phyloP scores from a whole-genome alignment of 1,139 yeast species.

The Yamadazyma atmosphaerica region DNA sequence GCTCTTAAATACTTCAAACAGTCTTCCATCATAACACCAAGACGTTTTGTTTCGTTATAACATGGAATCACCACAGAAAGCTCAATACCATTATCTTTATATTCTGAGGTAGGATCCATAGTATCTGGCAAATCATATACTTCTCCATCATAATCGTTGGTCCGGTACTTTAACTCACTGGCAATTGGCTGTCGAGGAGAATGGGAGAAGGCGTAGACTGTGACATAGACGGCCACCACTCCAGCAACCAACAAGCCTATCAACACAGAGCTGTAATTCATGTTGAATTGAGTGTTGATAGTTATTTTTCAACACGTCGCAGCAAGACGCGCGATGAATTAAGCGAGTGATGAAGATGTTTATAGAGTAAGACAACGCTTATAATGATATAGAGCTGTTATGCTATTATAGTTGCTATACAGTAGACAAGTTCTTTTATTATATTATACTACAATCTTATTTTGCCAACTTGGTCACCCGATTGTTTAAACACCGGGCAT shows the following conservation, averaged over 20 bases:
- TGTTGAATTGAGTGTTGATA: background rate
- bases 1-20: conserved; percentile 56
- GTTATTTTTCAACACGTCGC: conserved; percentile 1
- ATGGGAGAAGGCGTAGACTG: conserved; percentile 56
- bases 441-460: too few relatives aligned
- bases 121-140: conserved; percentile 30
- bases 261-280: background rate
- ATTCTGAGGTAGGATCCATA: conserved; percentile 29
- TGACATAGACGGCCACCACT: conserved; percentile 31
- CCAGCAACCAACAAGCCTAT: background rate
- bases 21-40: conserved; percentile 77
- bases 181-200: conserved; percentile 57
- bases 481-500: conserved; percentile 56
- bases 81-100: conserved; percentile 35
- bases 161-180: conserved; percentile 51
- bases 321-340: too few relatives aligned
- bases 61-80: conserved; percentile 88
- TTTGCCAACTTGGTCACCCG: conserved; percentile 47
- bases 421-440: too few relatives aligned
- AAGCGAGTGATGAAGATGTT: too few relatives aligned
- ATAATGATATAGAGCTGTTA: too few relatives aligned
- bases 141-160: conserved; percentile 29
- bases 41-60: conserved; percentile 77
- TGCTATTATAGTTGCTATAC: too few relatives aligned
- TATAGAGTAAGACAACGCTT: too few relatives aligned